phyloP scores from a whole-genome alignment of 2,329 filamentous ascomycete genomes.

The Pestalotiopsis sp. region DNA sequence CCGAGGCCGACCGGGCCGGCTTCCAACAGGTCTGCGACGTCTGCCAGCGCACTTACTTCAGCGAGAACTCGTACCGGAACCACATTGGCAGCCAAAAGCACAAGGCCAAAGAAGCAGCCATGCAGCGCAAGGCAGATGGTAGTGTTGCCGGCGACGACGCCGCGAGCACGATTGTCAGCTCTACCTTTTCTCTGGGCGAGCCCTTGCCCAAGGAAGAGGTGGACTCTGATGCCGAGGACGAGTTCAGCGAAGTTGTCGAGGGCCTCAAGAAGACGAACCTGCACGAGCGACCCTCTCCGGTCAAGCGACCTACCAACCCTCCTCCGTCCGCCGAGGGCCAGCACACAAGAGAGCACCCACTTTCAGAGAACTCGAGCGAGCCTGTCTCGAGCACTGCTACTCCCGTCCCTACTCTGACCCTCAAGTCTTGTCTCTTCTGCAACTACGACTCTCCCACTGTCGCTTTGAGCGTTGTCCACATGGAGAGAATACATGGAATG shows the following conservation, averaged over 20 bases:
- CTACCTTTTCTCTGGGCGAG: conserved; percentile 87
- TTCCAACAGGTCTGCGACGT: conserved; percentile 82
- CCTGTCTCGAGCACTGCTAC: conserved; percentile 46
- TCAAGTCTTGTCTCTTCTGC: conserved; percentile 82
- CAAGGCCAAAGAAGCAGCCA: conserved; percentile 65
- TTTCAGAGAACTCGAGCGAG: conserved; percentile 38
- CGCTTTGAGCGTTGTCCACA: conserved; percentile 80
- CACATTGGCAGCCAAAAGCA: conserved; percentile 92
- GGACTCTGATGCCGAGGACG: conserved; percentile 71
- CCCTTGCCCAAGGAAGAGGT: conserved; percentile 60
- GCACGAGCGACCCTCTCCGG: conserved; percentile 45
- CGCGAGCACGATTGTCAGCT: conserved; percentile 82
- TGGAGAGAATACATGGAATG: conserved; percentile 92
- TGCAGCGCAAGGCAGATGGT: conserved; percentile 35
- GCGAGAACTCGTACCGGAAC: conserved; percentile 93
- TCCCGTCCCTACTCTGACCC: conserved; percentile 42
- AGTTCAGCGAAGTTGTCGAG: conserved; percentile 78
- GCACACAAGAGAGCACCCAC: conserved; percentile 49
- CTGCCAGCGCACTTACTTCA: conserved; percentile 93
- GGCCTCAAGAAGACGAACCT: conserved; percentile 68
- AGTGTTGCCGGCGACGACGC: conserved; percentile 68
- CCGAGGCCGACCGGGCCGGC: conserved; percentile 83
- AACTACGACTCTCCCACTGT: conserved; percentile 79
- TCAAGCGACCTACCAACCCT: conserved; percentile 58
- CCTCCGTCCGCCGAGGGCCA: conserved; percentile 41